Evolutionary conservation across 306 rosid species (phyloP).

Genomic region (Cicer yamashitae): DNA sequence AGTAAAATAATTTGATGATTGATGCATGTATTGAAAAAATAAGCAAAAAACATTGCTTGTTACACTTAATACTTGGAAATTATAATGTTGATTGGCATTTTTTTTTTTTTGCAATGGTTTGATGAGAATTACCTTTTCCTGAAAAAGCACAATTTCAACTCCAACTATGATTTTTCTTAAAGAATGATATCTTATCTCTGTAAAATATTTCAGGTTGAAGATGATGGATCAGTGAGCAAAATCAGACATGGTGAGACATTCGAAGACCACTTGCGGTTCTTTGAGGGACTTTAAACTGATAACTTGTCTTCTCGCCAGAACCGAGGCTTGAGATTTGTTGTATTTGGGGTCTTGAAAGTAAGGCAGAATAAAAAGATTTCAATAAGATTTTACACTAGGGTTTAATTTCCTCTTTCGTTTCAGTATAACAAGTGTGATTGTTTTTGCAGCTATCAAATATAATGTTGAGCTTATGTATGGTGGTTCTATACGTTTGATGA

Average conservation of each 20-base stretch:
- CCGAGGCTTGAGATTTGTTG: conserved; percentile 23
- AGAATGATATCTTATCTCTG: neutral
- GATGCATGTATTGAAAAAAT: neutral
- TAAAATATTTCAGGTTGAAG: conserved; percentile 64
- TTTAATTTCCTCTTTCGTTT: conserved; percentile 21
- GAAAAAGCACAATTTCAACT: conserved; percentile 1
- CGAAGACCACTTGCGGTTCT: conserved; percentile 78
- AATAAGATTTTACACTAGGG: neutral
- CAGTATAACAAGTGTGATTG: neutral
- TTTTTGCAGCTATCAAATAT: neutral
- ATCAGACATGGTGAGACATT: conserved; percentile 88
- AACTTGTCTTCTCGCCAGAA: neutral
- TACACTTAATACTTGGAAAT: neutral
- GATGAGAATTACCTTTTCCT: conserved; percentile 4
- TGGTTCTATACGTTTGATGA: neutral
- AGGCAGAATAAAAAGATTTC: conserved; percentile 22
- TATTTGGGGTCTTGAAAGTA: conserved; percentile 13
- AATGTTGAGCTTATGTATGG: conserved; percentile 4
- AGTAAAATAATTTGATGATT: conserved; percentile 14
- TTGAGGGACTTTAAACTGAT: conserved; percentile 72
- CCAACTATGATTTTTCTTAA: neutral
- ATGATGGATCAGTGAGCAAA: conserved; percentile 82
- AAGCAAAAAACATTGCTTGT: neutral
- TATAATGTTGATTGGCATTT: neutral
- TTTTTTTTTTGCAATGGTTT: neutral